These are phyloP conservation scores for Verticillium zaregamsianum DNA, from an alignment of 2,329 filamentous ascomycete genomes.

Conservation along the genomic window DNA sequence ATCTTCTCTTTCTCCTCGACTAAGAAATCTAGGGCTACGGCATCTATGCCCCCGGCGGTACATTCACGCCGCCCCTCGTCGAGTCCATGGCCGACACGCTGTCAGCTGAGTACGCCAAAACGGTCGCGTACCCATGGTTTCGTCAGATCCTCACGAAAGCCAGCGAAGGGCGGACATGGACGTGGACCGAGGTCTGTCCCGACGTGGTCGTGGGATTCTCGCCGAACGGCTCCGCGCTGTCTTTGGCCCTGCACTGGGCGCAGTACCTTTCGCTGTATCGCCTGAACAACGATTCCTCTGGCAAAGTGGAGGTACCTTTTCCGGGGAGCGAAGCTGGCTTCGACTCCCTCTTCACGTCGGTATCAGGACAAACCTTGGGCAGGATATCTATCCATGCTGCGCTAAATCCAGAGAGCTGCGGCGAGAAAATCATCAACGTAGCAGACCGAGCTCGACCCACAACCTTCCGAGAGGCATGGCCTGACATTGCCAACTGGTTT, in stretches of 20 bases:
- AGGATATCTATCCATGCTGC: slow-evolving; percentile 24
- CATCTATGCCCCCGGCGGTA: slow-evolving; percentile 28
- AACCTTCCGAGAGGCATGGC: slow-evolving; percentile 25
- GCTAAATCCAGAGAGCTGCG: slow-evolving; percentile 19
- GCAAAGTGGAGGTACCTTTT: slow-evolving; percentile 18
- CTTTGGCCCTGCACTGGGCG: slow-evolving; percentile 32
- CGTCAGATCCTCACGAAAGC: slow-evolving; percentile 23
- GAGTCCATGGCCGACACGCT: slow-evolving; percentile 28
- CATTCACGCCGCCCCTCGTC: slow-evolving; percentile 24
- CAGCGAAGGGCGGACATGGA: slow-evolving; percentile 24
- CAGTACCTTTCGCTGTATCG: slow-evolving; percentile 31
- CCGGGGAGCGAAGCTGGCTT: slow-evolving; percentile 20
- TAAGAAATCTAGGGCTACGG: slow-evolving; percentile 26
- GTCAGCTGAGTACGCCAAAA: slow-evolving; percentile 27
- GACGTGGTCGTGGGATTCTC: slow-evolving; percentile 33
- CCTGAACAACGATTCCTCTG: not conserved
- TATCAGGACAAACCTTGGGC: slow-evolving; percentile 23
- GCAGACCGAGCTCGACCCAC: slow-evolving; percentile 21
- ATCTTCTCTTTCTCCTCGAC: not conserved
- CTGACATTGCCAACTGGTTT: slow-evolving; percentile 24
- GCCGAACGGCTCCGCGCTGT: slow-evolving; percentile 30
- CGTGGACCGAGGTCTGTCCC: slow-evolving; percentile 33
- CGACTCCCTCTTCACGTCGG: slow-evolving; percentile 24
- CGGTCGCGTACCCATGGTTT: slow-evolving; percentile 28
- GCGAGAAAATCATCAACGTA: slow-evolving; percentile 26